Evolutionary conservation across 345 rosid species (phyloP).

Genomic region (Excoecaria cochinchinensis): DNA sequence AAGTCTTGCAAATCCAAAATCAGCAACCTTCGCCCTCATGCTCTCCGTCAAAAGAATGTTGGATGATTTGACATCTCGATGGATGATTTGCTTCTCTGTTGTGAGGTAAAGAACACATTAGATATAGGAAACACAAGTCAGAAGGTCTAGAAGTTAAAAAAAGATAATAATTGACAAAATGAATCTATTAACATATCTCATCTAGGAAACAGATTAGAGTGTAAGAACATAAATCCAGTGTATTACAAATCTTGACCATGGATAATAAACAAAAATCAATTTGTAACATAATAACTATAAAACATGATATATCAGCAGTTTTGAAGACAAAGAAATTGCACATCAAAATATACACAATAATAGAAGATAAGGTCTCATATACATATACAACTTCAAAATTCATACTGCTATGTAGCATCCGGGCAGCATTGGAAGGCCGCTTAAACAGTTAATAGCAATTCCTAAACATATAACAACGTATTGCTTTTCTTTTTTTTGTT

Average conservation of each 20-base stretch:
- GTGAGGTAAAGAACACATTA: constrained; percentile 13
- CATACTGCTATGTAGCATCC: background rate
- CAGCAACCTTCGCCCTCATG: constrained; percentile 95
- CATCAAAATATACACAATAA: background rate
- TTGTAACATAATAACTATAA: background rate
- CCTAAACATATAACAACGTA: background rate
- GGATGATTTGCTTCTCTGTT: constrained; percentile 87
- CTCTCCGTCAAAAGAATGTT: constrained; percentile 87
- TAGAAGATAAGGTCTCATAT: background rate
- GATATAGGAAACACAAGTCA: background rate
- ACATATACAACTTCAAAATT: background rate
- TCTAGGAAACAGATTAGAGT: background rate
- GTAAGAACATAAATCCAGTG: background rate
- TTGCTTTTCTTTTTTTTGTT: background rate
- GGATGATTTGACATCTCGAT: constrained; percentile 92
- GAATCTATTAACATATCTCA: background rate
- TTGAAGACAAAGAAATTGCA: background rate
- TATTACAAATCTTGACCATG: background rate
- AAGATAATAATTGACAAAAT: background rate
- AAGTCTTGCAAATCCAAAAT: constrained; percentile 92
- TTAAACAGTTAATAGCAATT: background rate
- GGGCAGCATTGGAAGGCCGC: background rate
- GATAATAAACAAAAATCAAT: background rate
- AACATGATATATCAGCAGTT: background rate
- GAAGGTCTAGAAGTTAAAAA: background rate